phyloP scores from a whole-genome alignment of 2,329 filamentous ascomycete genomes.

The Zelopaecilomyces penicillatus region DNA sequence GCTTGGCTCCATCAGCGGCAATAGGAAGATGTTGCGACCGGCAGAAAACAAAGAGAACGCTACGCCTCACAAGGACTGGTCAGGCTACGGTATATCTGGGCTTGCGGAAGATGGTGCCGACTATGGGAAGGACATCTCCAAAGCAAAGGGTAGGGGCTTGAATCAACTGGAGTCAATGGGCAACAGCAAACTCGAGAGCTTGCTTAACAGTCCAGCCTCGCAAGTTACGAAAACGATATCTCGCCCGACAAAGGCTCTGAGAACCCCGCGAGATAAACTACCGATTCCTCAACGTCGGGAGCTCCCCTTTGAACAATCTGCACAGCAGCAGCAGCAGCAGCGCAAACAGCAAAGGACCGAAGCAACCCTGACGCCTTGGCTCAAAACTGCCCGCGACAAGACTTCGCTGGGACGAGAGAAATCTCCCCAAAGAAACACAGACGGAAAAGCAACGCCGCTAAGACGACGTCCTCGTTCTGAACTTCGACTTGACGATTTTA shows the following conservation, averaged over 20 bases:
- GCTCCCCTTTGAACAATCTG: slow-evolving; percentile 30
- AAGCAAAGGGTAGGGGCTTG: slow-evolving; percentile 2
- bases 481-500: slow-evolving; percentile 67
- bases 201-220: slow-evolving; percentile 23
- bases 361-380: slow-evolving; percentile 4
- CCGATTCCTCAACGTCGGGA: slow-evolving; percentile 32
- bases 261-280: slow-evolving; percentile 13
- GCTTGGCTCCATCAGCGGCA: slow-evolving; percentile 30
- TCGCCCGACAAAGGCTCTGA: slow-evolving; percentile 13
- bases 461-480: slow-evolving; percentile 48
- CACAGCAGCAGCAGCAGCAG: slow-evolving; percentile 3
- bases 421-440: slow-evolving; percentile 1
- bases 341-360: background rate
- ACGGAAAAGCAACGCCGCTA: slow-evolving; percentile 27
- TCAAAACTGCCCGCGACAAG: slow-evolving; percentile 7
- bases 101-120: slow-evolving; percentile 42
- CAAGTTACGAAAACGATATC: slow-evolving; percentile 9
- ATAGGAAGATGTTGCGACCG: slow-evolving; percentile 18
- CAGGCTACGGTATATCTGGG: slow-evolving; percentile 30
- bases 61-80: slow-evolving; percentile 13
- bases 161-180: slow-evolving; percentile 5
- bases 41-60: slow-evolving; percentile 14
- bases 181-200: slow-evolving; percentile 23
- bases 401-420: slow-evolving; percentile 12
- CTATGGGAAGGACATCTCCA: slow-evolving; percentile 14